Evolutionary conservation across 1,284 basidiomycete species (phyloP).

Genomic region (Moesziomyces sp.): DNA sequence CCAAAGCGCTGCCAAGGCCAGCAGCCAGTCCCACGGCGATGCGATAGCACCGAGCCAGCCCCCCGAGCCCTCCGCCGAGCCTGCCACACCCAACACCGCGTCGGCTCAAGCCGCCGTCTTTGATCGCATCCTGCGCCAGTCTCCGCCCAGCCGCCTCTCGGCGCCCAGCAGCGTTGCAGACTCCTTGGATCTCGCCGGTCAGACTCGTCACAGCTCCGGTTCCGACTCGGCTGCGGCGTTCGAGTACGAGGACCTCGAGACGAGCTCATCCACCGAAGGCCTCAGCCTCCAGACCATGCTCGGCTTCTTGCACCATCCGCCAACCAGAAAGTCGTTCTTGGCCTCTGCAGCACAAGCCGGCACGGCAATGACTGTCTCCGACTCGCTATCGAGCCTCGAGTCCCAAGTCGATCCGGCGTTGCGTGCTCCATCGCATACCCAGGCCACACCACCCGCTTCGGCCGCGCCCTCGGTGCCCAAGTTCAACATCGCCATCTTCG

Average conservation of each 20-base stretch:
- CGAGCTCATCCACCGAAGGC: slow-evolving; percentile 14
- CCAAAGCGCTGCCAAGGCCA: slow-evolving; percentile 1
- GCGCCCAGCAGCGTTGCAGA: slow-evolving; percentile 13
- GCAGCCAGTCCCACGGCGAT: background rate
- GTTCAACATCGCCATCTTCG: slow-evolving; percentile 35
- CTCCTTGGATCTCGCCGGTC: slow-evolving; percentile 3
- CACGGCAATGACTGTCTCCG: background rate
- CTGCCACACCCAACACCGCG: background rate
- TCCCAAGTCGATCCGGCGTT: background rate
- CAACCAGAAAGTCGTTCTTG: slow-evolving; percentile 9
- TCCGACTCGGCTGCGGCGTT: slow-evolving; percentile 18
- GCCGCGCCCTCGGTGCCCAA: slow-evolving; percentile 16
- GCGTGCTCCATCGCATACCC: too few relatives aligned
- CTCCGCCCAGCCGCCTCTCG: slow-evolving; percentile 9
- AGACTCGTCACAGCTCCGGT: slow-evolving; percentile 15
- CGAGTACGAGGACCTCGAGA: slow-evolving; percentile 31
- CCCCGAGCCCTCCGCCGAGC: background rate
- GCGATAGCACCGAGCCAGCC: background rate
- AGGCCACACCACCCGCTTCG: slow-evolving; percentile 1
- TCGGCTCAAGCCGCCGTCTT: background rate
- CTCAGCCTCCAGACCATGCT: slow-evolving; percentile 40
- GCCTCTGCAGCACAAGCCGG: background rate
- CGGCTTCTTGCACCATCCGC: slow-evolving; percentile 36
- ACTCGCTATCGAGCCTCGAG: background rate
- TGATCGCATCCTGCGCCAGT: slow-evolving; percentile 11